A percentile compares a stretch with the other conserved stretches of the same genome.
These are phyloP conservation scores for Colletotrichum tabaci DNA, from an alignment of 2,329 filamentous ascomycete genomes.

Conservation along the genomic window DNA sequence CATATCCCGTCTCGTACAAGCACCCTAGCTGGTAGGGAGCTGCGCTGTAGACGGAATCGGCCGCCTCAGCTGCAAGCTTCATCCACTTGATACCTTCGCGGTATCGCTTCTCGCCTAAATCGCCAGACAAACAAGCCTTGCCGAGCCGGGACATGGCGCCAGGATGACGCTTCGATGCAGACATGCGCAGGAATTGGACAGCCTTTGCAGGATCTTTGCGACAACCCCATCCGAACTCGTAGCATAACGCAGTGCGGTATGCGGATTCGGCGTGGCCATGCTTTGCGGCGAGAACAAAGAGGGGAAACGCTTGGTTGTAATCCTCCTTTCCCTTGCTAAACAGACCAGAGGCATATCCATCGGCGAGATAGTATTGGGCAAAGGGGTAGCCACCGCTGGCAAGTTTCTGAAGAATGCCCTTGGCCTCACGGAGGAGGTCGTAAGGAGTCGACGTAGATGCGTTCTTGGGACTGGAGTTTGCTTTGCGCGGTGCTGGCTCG, in stretches of 20 bases:
- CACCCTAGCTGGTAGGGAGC: constrained; percentile 92
- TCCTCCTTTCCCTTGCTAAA: constrained; percentile 97
- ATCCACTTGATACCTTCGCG: constrained; percentile 96
- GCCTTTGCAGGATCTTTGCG: constrained; percentile 92
- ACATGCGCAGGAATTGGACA: constrained; percentile 91
- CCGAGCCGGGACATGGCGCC: constrained; percentile 95
- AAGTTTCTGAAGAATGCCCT: constrained; percentile 88
- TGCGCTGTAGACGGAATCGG: constrained; percentile 91
- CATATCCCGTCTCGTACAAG: constrained; percentile 93
- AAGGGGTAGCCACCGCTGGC: constrained; percentile 93
- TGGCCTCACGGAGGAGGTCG: constrained; percentile 87
- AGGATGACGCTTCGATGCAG: constrained; percentile 93
- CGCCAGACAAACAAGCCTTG: constrained; percentile 89
- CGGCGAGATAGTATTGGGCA: constrained; percentile 96
- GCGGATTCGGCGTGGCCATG: constrained; percentile 97
- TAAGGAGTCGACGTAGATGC: constrained; percentile 67
- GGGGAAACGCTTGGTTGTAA: constrained; percentile 89
- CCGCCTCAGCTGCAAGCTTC: constrained; percentile 90
- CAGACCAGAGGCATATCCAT: constrained; percentile 93
- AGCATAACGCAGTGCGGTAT: constrained; percentile 93
- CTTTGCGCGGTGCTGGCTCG: constrained; percentile 61
- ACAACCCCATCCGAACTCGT: constrained; percentile 98
- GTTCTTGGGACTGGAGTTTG: constrained; percentile 62
- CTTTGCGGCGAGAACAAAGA: constrained; percentile 94
- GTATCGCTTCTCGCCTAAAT: constrained; percentile 89